phyloP scores from a whole-genome alignment of 1,284 basidiomycete genomes.

The Trametes sp. region DNA sequence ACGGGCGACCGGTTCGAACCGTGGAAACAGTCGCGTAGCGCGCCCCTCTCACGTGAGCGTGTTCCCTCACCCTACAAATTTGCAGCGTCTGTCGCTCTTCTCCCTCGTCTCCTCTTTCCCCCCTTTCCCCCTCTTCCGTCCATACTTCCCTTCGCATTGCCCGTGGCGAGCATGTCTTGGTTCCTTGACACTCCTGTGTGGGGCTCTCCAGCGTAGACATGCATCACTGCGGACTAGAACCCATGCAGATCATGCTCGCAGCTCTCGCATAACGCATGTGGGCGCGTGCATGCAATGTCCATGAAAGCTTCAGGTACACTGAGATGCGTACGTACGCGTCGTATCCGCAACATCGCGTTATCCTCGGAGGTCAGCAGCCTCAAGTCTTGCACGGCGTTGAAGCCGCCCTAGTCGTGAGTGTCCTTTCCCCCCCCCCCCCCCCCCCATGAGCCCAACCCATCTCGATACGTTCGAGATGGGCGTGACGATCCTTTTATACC shows the following conservation, averaged over 20 bases:
- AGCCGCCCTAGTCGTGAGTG: no score
- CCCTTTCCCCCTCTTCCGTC: background rate
- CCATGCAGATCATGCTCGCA: no score
- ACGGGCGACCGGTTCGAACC: conserved; percentile 25
- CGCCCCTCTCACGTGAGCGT: conserved; percentile 33
- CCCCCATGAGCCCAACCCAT: conserved; percentile 41
- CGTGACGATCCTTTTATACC: conserved; percentile 37
- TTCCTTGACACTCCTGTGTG: no score
- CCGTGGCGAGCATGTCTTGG: background rate
- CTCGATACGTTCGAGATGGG: conserved; percentile 31
- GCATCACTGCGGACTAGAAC: no score
- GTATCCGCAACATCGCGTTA: no score
- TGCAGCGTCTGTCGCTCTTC: conserved; percentile 6
- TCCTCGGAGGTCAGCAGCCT: no score
- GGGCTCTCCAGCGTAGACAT: no score
- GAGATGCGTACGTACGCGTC: no score
- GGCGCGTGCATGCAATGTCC: background rate
- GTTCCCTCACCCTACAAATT: conserved; percentile 22
- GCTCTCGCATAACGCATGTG: no score
- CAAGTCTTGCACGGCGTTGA: no score
- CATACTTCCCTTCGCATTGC: background rate
- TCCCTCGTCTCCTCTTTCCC: conserved; percentile 1
- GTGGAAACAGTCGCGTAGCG: conserved; percentile 36
- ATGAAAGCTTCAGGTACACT: no score
- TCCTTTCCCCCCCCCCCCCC: no score